Conservation (phyloP, 1,139 yeast species). For the Taphrina betulina region DNA sequence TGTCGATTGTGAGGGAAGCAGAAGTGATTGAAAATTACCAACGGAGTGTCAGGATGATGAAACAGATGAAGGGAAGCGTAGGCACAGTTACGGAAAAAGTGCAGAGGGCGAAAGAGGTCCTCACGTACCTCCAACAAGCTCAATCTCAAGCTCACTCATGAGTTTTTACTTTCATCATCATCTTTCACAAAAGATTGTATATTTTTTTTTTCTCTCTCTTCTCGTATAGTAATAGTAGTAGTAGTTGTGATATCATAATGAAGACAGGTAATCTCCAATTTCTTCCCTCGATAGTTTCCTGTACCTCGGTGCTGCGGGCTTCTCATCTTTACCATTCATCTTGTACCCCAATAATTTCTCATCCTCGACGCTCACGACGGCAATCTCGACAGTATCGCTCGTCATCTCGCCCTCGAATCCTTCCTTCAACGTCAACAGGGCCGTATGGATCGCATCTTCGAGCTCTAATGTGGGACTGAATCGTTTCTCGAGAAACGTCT, state of each 20-base stretch:
- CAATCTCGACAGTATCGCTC: conserved; percentile 93
- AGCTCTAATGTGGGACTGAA: conserved; percentile 96
- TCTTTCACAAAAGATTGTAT: no score
- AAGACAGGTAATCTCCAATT: conserved; percentile 77
- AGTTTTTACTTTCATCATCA: no score
- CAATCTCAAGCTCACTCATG: no score
- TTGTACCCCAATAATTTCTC: conserved; percentile 18
- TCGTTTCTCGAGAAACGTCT: conserved; percentile 94
- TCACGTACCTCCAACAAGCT: neutral
- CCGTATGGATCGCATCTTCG: conserved; percentile 97
- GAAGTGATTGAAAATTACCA: conserved; percentile 13
- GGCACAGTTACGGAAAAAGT: conserved; percentile 21
- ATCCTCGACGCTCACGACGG: conserved; percentile 52
- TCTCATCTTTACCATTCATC: conserved; percentile 57
- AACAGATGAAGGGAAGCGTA: conserved; percentile 15
- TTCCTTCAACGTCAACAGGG: conserved; percentile 88
- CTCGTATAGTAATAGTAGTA: no score
- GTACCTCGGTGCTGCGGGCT: conserved; percentile 81
- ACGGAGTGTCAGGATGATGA: conserved; percentile 4
- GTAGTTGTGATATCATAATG: no score
- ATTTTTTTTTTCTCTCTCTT: no score
- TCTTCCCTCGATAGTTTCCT: conserved; percentile 82
- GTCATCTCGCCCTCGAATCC: conserved; percentile 97
- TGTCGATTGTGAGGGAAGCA: conserved; percentile 6
- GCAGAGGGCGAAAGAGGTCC: conserved; percentile 20